phyloP scores from a whole-genome alignment of 495 filamentous ascomycete genomes.

The Talaromyces trachyspermus region DNA sequence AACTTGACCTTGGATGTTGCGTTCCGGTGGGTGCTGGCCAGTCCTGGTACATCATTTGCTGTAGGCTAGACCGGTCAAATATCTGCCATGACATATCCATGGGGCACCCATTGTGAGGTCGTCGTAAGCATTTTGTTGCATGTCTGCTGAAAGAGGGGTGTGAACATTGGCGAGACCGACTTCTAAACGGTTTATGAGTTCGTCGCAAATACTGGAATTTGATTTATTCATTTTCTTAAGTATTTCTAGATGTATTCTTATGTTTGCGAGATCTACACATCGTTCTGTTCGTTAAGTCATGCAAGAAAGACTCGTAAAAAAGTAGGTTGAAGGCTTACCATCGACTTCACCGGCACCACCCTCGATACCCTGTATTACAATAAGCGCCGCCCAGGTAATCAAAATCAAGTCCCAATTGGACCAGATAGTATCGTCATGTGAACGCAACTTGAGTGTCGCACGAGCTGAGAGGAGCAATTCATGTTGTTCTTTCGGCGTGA shows the following conservation, averaged over 20 bases:
- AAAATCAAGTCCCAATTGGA: slow-evolving; percentile 8
- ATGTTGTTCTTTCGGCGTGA: slow-evolving; percentile 7
- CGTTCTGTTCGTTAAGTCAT: too few species aligned
- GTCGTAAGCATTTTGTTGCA: slow-evolving; percentile 5
- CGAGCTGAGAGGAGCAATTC: slow-evolving; percentile 7
- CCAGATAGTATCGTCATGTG: slow-evolving; percentile 7
- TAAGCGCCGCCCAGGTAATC: slow-evolving; percentile 8
- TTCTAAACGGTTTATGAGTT: slow-evolving; percentile 8
- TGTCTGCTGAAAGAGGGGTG: slow-evolving; percentile 4
- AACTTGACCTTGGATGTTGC: not conserved
- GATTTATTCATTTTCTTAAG: slow-evolving; percentile 6
- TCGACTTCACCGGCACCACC: slow-evolving; percentile 7
- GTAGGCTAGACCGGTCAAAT: slow-evolving; percentile 7
- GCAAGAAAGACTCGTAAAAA: too few species aligned
- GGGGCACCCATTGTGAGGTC: not conserved
- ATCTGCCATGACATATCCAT: slow-evolving; percentile 9
- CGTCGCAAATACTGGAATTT: slow-evolving; percentile 5
- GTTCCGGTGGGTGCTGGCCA: not conserved
- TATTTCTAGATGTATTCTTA: slow-evolving; percentile 10
- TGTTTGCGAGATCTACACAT: slow-evolving; percentile 4
- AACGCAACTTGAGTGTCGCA: slow-evolving; percentile 7
- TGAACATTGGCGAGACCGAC: slow-evolving; percentile 4
- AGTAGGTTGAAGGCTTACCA: not conserved
- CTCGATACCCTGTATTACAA: slow-evolving; percentile 7
- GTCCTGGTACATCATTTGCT: slow-evolving; percentile 8